A percentile compares a stretch with the other conserved stretches of the same genome.
These are phyloP conservation scores for Rhodotorula glutinis DNA, from an alignment of 1,284 basidiomycete species.

Conservation along the genomic window DNA sequence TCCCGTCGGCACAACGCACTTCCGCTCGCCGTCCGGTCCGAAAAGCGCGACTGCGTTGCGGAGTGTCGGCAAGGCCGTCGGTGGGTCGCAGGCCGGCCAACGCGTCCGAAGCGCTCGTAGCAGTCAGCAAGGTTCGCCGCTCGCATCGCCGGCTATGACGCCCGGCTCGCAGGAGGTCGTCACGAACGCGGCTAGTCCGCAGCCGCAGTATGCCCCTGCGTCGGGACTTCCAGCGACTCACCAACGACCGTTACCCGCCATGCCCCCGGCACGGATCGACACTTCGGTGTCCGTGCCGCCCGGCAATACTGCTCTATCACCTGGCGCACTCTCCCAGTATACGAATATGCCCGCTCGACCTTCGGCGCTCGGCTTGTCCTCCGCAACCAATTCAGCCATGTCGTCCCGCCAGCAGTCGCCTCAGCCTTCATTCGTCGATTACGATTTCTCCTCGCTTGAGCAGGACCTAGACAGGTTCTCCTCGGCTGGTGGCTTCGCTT, in stretches of 20 bases:
- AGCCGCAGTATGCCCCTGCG: not conserved
- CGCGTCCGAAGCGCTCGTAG: not conserved
- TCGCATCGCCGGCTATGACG: constrained; percentile 9
- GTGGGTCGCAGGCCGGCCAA: not conserved
- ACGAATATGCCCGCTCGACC: not conserved
- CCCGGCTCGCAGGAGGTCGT: not conserved
- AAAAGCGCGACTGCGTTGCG: not conserved
- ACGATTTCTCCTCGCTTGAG: constrained; percentile 38
- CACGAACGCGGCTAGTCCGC: not conserved
- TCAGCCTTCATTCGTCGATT: constrained; percentile 24
- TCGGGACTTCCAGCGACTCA: not conserved
- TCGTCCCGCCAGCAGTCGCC: constrained; percentile 2
- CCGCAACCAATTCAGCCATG: not conserved
- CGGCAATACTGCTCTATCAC: not conserved
- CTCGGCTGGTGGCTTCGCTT: constrained; percentile 33
- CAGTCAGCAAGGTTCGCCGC: constrained; percentile 11
- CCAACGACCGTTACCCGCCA: constrained; percentile 28
- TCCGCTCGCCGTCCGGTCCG: not conserved
- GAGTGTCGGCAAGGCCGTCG: not conserved
- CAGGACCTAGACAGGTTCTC: constrained; percentile 37
- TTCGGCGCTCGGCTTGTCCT: not conserved
- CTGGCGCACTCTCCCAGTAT: not conserved
- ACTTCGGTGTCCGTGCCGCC: not conserved
- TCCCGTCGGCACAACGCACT: not conserved
- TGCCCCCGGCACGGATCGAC: constrained; percentile 10